Base-by-base conservation (phyloP, 2,329 filamentous ascomycete species). In the Lecanoromycetidae sp. region DNA sequence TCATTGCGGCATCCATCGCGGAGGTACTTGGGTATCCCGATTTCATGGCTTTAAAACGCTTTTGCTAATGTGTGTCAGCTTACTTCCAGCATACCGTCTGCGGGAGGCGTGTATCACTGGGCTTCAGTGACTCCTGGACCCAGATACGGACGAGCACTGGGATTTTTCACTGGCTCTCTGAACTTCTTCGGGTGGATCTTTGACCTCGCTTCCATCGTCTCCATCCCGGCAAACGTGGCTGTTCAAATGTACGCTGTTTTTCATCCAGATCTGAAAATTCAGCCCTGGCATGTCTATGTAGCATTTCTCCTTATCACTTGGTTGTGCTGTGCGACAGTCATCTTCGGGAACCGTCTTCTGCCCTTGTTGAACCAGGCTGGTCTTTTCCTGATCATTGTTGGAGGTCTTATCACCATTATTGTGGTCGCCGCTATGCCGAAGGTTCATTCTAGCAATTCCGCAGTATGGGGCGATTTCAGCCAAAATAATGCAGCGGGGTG, bases 161-260 rank as follows among this genome's bases (percentile, higher is more conserved):
- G 68, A 23, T 71, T 65, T 54, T 69, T 66, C 48, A 66, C 67
- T 22, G 67, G 67, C 8, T 60, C 50, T 6, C 52, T 63, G 35
- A 77, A 77, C 57, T 75, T 75, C 55, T 74, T 71, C 51, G 74
- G 70, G 12, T 81, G 78, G 78, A 71, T 80, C 52, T 77, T 80
- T 49, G 76, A 75, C 52, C 67, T 77, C 5, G 74, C 76, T 3
- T 75, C 75, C 1, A 73, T 80, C 56, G 64, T 72, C 13, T 69
- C 72, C 48, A 77, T 81, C 49, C 67, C 76, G 4, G 71, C 71
- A 52, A 79, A 80, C 56, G 70, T 79, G 53, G 62, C 71, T 10
- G 71, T 81, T 15, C 72, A 75, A 55, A 74, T 81, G 70, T 81
- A 80, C 58, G 67, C 69, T 5, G 60, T 76, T 23, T 78, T 75